These are phyloP conservation scores for Colletotrichum sp. DNA, from an alignment of 2,329 filamentous ascomycete species.

Conservation along the genomic window DNA sequence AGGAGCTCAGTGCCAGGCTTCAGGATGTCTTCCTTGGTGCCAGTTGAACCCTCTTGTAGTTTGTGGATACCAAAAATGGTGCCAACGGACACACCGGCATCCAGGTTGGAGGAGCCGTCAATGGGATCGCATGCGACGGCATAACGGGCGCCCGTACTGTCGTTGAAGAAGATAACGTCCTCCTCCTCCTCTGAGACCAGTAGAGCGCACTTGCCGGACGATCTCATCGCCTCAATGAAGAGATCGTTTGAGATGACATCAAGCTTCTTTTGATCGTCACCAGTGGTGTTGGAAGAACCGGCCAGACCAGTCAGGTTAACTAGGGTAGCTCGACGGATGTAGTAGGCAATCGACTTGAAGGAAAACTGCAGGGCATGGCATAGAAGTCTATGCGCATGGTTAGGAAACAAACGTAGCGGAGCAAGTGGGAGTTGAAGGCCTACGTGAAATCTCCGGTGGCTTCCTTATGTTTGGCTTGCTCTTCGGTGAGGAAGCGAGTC, in stretches of 20 bases:
- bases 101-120: conserved; percentile 95
- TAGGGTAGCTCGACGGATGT: conserved; percentile 93
- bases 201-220: conserved; percentile 86
- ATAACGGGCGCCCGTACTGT: conserved; percentile 79
- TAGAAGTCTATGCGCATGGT: conserved; percentile 68
- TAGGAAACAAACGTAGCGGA: neutral
- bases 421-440: conserved; percentile 34
- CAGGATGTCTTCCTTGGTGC: conserved; percentile 84
- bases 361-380: conserved; percentile 99
- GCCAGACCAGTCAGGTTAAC: conserved; percentile 96
- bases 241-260: conserved; percentile 99
- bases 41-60: conserved; percentile 76
- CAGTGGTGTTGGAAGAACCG: conserved; percentile 92
- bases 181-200: conserved; percentile 99
- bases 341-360: conserved; percentile 99
- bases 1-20: conserved; percentile 90
- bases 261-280: conserved; percentile 99
- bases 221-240: conserved; percentile 94
- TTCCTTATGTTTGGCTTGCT: conserved; percentile 91
- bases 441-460: conserved; percentile 99
- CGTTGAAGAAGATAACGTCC: conserved; percentile 85
- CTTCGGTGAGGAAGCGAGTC: conserved; percentile 94
- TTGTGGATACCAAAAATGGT: conserved; percentile 97
- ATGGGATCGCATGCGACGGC: conserved; percentile 98
- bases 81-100: conserved; percentile 96